Evolutionary conservation across 2,329 filamentous ascomycete species (phyloP), one percentile per base, ranked within the genome.

Genomic region (Calonectria leucothoes): DNA sequence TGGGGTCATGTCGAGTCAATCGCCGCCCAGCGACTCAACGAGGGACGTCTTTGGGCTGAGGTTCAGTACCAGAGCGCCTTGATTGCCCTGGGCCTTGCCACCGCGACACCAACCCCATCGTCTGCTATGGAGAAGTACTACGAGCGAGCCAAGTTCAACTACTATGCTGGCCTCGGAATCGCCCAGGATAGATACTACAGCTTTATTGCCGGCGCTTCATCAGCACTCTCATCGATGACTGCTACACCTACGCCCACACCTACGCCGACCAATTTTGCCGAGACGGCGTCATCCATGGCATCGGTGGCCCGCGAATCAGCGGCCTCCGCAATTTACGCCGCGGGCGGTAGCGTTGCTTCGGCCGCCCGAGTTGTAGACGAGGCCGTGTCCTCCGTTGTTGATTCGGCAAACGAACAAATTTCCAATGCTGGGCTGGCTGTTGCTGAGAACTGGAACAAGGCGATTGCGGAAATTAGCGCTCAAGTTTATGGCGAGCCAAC

Each of bases 141-240:
- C 81, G 91, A 87, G 81, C 92, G 88, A 86, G 93, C 90, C 57
- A 90, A 88, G 77, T 85, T 89, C 77, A 90, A 91, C 80, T 96
- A 96, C 83, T 96, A 95, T 78, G 93, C 95, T 75, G 94, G 93
- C 14, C 84, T 97, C 29, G 95, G 95, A 33, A 83, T 95, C 55
- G 95, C 95, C 0, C 93, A 97, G 79, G 94, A 92, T 52, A 91
- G 93, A 45, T 97, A 97, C 82, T 92, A 93, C 6, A 93, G 93
- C 64, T 96, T 97, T 80, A 76, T 97, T 2, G 88, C 88, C 15
- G 92, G 93, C 6, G 94, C 94, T 10, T 95, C 93, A 12, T 91
- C 90, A 42, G 94, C 92, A 25, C 87, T 95, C 49, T 93, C 91
- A 69, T 88, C 87, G 2, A 73, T 89, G 48, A 90, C 88, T 0